phyloP scores from a whole-genome alignment of 352 stramenopile species.

The Phytophthora macrochlamydospora region DNA sequence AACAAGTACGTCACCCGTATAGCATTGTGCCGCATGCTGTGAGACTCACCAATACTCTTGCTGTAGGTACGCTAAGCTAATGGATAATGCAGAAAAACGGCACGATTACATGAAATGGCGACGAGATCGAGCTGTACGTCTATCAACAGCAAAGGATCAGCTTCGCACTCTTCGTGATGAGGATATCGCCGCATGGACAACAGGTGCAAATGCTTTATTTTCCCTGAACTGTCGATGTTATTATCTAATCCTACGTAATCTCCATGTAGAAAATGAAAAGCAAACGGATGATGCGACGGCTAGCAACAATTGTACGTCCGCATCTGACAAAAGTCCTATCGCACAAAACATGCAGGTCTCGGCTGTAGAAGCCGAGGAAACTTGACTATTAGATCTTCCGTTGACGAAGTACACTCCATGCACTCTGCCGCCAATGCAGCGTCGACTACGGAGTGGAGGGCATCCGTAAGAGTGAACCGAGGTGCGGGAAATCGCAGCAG shows the following conservation, averaged over 20 bases:
- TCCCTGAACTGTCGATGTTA: too few species aligned
- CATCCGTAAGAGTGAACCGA: constrained; percentile 42
- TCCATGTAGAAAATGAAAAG: constrained; percentile 13
- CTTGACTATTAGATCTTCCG: not conserved
- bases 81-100: constrained; percentile 40
- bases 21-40: too few species aligned
- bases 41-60: not conserved
- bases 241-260: too few species aligned
- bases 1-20: constrained; percentile 23
- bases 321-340: too few species aligned
- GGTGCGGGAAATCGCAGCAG: constrained; percentile 32
- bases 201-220: constrained; percentile 27
- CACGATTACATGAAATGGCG: constrained; percentile 67
- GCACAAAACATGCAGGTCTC: not conserved
- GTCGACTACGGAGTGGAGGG: constrained; percentile 9
- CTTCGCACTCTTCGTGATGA: constrained; percentile 31
- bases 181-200: constrained; percentile 35
- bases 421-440: not conserved
- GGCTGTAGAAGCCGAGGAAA: not conserved
- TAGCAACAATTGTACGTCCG: not conserved
- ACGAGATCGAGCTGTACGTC: constrained; percentile 47
- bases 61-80: constrained; percentile 44
- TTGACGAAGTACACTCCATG: not conserved
- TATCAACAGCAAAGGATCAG: constrained; percentile 39
- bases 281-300: not conserved